Base-by-base conservation (phyloP, 371 early-diverging fungal genomes). In the Mortierella sp. region DNA sequence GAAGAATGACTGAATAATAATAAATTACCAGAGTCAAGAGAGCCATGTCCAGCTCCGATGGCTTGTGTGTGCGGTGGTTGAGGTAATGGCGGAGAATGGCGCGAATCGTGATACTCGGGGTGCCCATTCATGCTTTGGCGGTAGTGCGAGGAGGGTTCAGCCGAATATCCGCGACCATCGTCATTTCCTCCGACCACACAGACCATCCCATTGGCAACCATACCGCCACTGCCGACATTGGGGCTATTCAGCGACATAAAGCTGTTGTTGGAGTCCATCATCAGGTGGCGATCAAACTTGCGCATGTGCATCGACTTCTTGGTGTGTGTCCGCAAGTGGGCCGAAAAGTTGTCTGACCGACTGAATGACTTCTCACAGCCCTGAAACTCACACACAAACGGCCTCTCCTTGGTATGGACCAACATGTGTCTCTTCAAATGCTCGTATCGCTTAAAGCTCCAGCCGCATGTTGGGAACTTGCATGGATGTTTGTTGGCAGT, bases 401-500 rank as follows among this genome's bases (percentile, higher is more conserved):
- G 92, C 29, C 92, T 87, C 75, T 92, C 92, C 35, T 92, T 92
- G 12, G 93, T 91, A 51, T 93, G 93, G 63, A 93, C 92, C 12
- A 95, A 81, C 90, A 93, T 91, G 80, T 96, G 97, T 14, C 98
- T 84, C 75, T 96, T 95, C 71, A 97, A 86, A 82, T 97, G 97
- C 78, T 97, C 97, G 81, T 91, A 94, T 35, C 97, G 90, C 87
- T 96, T 97, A 82, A 93, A 93, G 65, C 91, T 91, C 92, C 91
- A 91, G 24, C 90, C 89, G 75, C 93, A 93, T 38, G 83, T 87
- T 18, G 91, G 87, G 76, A 89, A 90, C 43, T 89, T 89, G 84
- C 92, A 92, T 3, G 89, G 88, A 76, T 93, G 93, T 75, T 91
- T 91, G 72, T 91, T 90, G 24, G 71, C 76, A 3, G 72, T 49